Percentiles rank a stretch among this genome's conserved stretches.
Conservation (phyloP, 2,329 filamentous ascomycete species). For the Colletotrichum cordylinicola region DNA sequence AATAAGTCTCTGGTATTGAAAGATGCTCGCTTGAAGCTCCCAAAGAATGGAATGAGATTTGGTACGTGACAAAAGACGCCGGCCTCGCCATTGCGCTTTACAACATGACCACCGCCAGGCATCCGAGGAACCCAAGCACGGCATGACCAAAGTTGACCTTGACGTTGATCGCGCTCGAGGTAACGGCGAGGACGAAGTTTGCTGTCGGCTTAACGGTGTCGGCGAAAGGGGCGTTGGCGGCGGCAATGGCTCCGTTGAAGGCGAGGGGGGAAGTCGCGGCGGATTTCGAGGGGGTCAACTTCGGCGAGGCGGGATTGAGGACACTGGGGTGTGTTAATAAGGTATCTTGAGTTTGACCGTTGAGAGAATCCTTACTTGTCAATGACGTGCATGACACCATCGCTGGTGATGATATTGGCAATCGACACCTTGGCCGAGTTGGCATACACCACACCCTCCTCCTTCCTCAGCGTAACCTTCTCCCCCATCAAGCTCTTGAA, state of each 20-base stretch:
- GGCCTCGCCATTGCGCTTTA: not conserved
- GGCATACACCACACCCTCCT: slow-evolving; percentile 50
- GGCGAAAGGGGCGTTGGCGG: slow-evolving; percentile 57
- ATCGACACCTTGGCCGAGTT: slow-evolving; percentile 57
- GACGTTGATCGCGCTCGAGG: slow-evolving; percentile 24
- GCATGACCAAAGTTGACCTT: slow-evolving; percentile 22
- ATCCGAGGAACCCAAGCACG: slow-evolving; percentile 24
- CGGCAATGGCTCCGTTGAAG: slow-evolving; percentile 57
- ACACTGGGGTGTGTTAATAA: slow-evolving; percentile 37
- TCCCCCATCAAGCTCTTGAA: slow-evolving; percentile 34
- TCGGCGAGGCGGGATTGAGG: slow-evolving; percentile 37
- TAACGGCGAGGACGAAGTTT: slow-evolving; percentile 26
- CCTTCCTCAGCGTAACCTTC: slow-evolving; percentile 42
- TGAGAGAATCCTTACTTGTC: slow-evolving; percentile 51
- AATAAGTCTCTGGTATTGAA: not conserved
- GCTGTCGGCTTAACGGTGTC: slow-evolving; percentile 45
- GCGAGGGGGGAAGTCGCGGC: slow-evolving; percentile 53
- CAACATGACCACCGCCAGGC: slow-evolving; percentile 16
- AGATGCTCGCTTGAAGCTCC: not conserved
- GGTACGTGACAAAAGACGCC: not conserved
- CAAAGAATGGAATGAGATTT: not conserved
- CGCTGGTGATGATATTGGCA: slow-evolving; percentile 58
- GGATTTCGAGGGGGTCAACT: slow-evolving; percentile 31
- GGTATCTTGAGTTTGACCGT: slow-evolving; percentile 21
- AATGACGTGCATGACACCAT: slow-evolving; percentile 64